phyloP scores from a whole-genome alignment of 805 yeast genomes.

The Limtongozyma cylindracea region DNA sequence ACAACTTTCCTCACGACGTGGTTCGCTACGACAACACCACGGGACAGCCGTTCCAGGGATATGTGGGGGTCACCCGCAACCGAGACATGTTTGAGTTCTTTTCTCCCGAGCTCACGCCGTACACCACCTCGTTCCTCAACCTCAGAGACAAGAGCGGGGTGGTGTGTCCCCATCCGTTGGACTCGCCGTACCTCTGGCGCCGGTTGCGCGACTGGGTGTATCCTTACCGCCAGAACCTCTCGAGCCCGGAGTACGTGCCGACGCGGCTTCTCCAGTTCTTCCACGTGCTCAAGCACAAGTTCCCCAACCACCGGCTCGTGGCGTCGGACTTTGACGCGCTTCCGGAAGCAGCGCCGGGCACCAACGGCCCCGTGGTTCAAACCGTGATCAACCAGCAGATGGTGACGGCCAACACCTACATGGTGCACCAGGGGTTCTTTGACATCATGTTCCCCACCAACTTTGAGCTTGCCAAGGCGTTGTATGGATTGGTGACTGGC shows the following conservation, averaged over 20 bases:
- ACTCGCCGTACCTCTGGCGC: slow-evolving; percentile 18
- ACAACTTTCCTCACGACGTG: slow-evolving; percentile 64
- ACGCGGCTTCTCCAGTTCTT: slow-evolving; percentile 44
- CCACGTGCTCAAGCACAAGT: slow-evolving; percentile 29
- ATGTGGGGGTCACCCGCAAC: slow-evolving; percentile 42
- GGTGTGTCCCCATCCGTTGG: slow-evolving; percentile 50
- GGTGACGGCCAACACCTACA: slow-evolving; percentile 46
- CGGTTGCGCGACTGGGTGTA: slow-evolving; percentile 20
- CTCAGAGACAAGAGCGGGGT: slow-evolving; percentile 15
- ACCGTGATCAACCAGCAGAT: slow-evolving; percentile 42
- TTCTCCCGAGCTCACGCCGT: slow-evolving; percentile 30
- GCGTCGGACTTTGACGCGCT: slow-evolving; percentile 38
- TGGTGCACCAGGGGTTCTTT: slow-evolving; percentile 70
- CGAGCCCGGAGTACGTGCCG: slow-evolving; percentile 66
- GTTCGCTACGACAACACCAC: slow-evolving; percentile 48
- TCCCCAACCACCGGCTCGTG: slow-evolving; percentile 56
- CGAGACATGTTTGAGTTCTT: slow-evolving; percentile 60
- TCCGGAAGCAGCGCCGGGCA: slow-evolving; percentile 27
- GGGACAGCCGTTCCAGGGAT: slow-evolving; percentile 50
- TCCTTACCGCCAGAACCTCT: slow-evolving; percentile 41
- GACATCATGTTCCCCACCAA: slow-evolving; percentile 78
- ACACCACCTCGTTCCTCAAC: slow-evolving; percentile 27
- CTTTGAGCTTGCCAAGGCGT: slow-evolving; percentile 29
- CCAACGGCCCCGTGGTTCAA: slow-evolving; percentile 58
- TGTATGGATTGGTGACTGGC: slow-evolving; percentile 41